A percentile compares a stretch with the other conserved stretches of the same genome.
phyloP scores from a whole-genome alignment of 2,329 filamentous ascomycete genomes.

The Fusarium setosum region DNA sequence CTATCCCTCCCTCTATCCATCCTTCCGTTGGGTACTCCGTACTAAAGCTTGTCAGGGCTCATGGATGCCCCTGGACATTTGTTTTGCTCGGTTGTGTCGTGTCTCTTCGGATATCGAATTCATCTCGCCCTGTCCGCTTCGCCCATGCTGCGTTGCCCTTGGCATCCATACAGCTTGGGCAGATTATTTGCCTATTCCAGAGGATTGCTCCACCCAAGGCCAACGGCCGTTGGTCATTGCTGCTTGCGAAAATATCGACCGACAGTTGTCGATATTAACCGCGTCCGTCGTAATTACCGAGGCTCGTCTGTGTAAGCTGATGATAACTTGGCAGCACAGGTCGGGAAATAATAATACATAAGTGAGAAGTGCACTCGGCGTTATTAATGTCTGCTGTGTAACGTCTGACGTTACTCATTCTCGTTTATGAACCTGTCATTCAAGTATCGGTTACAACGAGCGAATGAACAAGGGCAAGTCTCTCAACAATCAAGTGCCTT shows the following conservation, averaged over 20 bases:
- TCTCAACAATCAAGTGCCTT: no score
- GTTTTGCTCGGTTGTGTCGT: constrained; percentile 8
- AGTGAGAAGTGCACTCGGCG: no score
- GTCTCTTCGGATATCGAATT: constrained; percentile 13
- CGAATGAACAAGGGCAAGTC: no score
- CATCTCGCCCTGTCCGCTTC: constrained; percentile 19
- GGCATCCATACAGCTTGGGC: constrained; percentile 5
- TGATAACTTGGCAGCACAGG: neutral
- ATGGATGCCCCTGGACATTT: constrained; percentile 1
- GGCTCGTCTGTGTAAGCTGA: neutral
- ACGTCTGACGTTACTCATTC: no score
- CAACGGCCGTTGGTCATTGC: neutral
- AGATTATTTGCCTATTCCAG: neutral
- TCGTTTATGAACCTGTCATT: no score
- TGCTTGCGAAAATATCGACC: neutral
- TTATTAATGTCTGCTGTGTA: no score
- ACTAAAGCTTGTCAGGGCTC: no score
- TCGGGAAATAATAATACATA: no score
- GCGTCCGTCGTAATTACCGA: neutral
- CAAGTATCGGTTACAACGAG: no score
- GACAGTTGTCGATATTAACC: neutral
- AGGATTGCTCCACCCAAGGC: constrained; percentile 9
- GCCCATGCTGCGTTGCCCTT: constrained; percentile 17
- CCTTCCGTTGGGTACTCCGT: no score
- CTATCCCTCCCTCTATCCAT: no score